phyloP scores from a whole-genome alignment of 2,329 filamentous ascomycete species.

The Mycogone perniciosa region DNA sequence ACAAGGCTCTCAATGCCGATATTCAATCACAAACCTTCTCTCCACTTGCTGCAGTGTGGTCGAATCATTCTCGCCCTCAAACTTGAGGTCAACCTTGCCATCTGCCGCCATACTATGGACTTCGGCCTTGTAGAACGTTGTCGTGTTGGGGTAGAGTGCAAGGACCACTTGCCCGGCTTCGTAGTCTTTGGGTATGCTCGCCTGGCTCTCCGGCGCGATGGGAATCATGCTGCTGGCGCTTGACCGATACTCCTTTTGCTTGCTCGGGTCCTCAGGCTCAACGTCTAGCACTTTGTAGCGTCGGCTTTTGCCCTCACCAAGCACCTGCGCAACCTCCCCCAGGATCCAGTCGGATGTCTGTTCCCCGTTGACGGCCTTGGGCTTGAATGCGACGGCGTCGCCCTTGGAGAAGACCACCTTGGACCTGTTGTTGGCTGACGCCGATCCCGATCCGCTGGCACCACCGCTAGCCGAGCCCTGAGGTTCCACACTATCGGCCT shows the following conservation, averaged over 20 bases:
- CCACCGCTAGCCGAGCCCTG: conserved; percentile 36
- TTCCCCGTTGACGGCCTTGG: conserved; percentile 46
- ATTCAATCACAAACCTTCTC: conserved; percentile 69
- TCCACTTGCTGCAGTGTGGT: conserved; percentile 71
- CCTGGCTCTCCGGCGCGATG: conserved; percentile 53
- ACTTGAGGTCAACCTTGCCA: conserved; percentile 59
- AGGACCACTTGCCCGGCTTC: conserved; percentile 66
- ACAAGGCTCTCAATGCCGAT: conserved; percentile 35
- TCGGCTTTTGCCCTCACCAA: conserved; percentile 69
- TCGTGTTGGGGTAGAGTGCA: conserved; percentile 75
- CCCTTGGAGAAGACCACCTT: conserved; percentile 54
- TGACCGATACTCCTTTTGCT: conserved; percentile 62
- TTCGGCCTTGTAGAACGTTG: conserved; percentile 79
- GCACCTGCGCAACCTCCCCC: conserved; percentile 68
- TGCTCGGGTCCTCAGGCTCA: conserved; percentile 64
- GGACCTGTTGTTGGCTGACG: conserved; percentile 27
- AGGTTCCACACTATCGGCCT: conserved; percentile 51
- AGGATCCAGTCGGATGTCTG: conserved; percentile 60
- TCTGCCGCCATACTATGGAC: conserved; percentile 62
- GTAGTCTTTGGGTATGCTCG: conserved; percentile 50
- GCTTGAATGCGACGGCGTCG: conserved; percentile 62
- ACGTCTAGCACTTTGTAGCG: conserved; percentile 76
- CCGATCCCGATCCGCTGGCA: conserved; percentile 15
- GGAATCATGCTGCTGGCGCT: conserved; percentile 70
- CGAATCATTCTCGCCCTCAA: conserved; percentile 71